Evolutionary conservation across 805 yeast species (phyloP).

Genomic region (Saccharomycopsis sp.): DNA sequence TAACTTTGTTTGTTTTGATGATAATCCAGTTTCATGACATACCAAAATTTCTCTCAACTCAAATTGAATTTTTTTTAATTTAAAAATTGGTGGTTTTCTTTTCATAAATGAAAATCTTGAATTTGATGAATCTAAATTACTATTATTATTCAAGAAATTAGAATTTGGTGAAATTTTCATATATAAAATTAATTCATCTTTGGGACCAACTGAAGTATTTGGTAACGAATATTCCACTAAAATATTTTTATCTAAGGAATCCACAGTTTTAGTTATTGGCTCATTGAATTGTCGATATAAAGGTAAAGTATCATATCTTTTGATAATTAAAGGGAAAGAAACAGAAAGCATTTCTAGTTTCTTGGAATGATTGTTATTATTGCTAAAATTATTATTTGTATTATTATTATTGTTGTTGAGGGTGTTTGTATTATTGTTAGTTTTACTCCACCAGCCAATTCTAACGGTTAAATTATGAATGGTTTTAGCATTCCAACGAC

Average conservation of each 20-base stretch:
- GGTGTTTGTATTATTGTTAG: no score
- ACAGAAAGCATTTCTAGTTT: slow-evolving; percentile 20
- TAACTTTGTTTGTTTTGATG: slow-evolving; percentile 35
- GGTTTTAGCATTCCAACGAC: slow-evolving; percentile 37
- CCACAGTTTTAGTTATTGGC: slow-evolving; percentile 33
- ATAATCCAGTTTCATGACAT: slow-evolving; percentile 38
- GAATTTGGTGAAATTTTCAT: slow-evolving; percentile 34
- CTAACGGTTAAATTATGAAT: slow-evolving; percentile 34
- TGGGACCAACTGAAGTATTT: slow-evolving; percentile 47
- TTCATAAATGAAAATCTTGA: slow-evolving; percentile 19
- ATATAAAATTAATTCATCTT: slow-evolving; percentile 34
- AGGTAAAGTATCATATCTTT: slow-evolving; percentile 47
- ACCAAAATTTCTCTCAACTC: slow-evolving; percentile 46
- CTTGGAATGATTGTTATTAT: no score
- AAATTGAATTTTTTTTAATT: slow-evolving; percentile 34
- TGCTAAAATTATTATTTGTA: no score
- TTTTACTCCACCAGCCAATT: slow-evolving; percentile 18
- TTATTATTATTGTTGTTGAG: no score
- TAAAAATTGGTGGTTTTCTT: slow-evolving; percentile 22
- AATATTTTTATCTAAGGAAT: slow-evolving; percentile 39
- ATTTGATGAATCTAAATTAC: slow-evolving; percentile 10
- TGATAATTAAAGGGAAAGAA: slow-evolving; percentile 42
- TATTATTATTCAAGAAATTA: slow-evolving; percentile 6
- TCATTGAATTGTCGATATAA: slow-evolving; percentile 45
- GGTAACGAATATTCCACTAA: slow-evolving; percentile 37